Evolutionary conservation across 345 rosid genomes (phyloP), one percentile per base, ranked within the genome.

Genomic region (Laguncularia racemosa): DNA sequence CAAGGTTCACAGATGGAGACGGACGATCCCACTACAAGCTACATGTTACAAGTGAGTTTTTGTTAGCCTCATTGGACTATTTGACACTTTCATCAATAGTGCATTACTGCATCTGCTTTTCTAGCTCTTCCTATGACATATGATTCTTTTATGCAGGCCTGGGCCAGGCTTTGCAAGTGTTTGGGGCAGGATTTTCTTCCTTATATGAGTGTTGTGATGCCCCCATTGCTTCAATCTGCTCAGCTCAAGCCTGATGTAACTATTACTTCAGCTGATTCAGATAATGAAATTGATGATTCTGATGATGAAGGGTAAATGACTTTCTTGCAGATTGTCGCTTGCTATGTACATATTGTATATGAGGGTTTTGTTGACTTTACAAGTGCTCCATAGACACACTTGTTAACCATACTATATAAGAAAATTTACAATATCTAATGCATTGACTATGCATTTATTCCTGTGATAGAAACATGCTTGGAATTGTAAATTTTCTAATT

Each of bases 141-240:
- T 17, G 47, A 45, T 58, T 46, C 21, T 40, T 49, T 71, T 48
- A 65, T 62, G 16, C 68, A 95, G 97, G 99, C 97, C 19, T 95
- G 99, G 99, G 97, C 99, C 53, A 82, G 99, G 66, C 96, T 95
- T 50, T 95, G 99, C 88, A 95, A 95, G 72, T 95, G 99, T 72
- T 72, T 95, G 66, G 99, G 99, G 46, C 97, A 88, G 67, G 99
- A 95, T 73, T 95, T 95, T 71, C 88, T 95, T 64, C 99, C 99
- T 43, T 95, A 95, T 58, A 90, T 95, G 99, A 79, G 75, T 49
- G 89, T 95, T 70, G 99, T 95, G 55, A 95, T 95, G 99, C 99
- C 99, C 44, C 95, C 97, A 60, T 70, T 95, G 76, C 96, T 95
- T 23, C 95, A 73, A 71, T 95, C 99, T 72, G 96, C 99, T 71